Base-by-base conservation (phyloP, 2,329 filamentous ascomycete species). In the Neodidymelliopsis sp. region DNA sequence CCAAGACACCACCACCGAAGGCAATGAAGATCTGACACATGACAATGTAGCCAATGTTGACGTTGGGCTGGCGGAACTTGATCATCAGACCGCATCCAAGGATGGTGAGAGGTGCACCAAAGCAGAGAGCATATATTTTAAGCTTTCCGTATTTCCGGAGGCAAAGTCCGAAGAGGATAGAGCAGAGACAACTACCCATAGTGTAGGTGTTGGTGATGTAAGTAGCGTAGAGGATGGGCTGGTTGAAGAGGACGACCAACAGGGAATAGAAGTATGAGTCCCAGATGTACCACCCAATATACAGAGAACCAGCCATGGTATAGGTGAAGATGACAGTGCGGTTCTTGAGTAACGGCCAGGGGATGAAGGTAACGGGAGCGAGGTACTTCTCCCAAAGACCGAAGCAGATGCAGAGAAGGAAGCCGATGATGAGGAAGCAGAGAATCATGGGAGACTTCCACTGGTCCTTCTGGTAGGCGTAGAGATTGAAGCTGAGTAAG, bases 401-500 rank as follows among this genome's bases (percentile, higher is more conserved):
- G 51, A 78, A 77, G 20, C 55, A 63, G 22, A 69, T 53, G 24
- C 77, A 59, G 5, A 72, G 60, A 4, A 72, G 25, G 40, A 66
- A 59, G 7, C 75, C 74, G 29, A 75, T 54, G 43, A 77, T 60
- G 35, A 77, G 56, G 64, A 76, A 74, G 62, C 65, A 67, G 57
- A 79, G 73, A 54, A 79, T 75, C 46, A 70, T 54, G 6, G 65
- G 59, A 3, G 71, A 67, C 6, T 51, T 60, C 74, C 74, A 77
- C 12, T 55, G 44, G 43, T 65, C 36, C 37, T 54, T 61, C 63
- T 57, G 65, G 38, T 60, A 60, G 2, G 67, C 59, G 59, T 70
- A 71, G 24, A 91, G 76, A 30, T 79, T 85, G 69, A 91, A 85
- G 2, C 87, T 84, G 8, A 91, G 80, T 12, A 91, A 75, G 65